Evolutionary conservation across 139 green algal genomes (phyloP), one percentile per base, ranked within the genome.

Genomic region (Tetratostichococcus sp.): DNA sequence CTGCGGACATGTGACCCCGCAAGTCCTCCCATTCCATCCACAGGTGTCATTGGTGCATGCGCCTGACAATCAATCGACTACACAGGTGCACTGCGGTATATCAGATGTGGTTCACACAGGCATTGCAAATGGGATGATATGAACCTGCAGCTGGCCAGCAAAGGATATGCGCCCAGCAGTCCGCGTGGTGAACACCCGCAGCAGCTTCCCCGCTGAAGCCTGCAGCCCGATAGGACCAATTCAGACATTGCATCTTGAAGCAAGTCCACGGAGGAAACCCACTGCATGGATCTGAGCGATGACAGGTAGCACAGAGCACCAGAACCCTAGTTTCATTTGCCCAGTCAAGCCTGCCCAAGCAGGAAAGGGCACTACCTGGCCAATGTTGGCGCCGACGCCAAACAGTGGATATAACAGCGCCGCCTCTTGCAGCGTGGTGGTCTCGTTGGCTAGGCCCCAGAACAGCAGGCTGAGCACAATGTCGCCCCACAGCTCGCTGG

Each of bases 361-460:
- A 62, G 50, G 19, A 25, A 62, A n/a, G n/a, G n/a, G n/a, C n/a
- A n/a, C n/a, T 16, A 87, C 86, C 84, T 98, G 94, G 3, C 91
- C 94, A 22, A 98, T 67, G 78, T 98, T 98, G 25, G 94, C 94
- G n/a, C 94, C 94, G 6, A 98, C 83, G 16, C 94, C 94, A 81
- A 98, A 97, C 35, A 98, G 85, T 2, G 94, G 94, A 81, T 98
- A 98, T 22, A 98, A 82, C 39, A 94, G 86, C 14, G 87, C 85
- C 6, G 94, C 94, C 76, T 97, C 91, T 22, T 92, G 73, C 34
- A 97, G 80, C 35, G 69, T 85, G 14, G 94, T 98, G 19, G 87
- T 98, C 67, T 98, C 94, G 80, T 98, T 98, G 69, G 94, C 94
- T 35, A 98, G 83, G 19, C 91, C 93, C 93, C 92, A 97, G 84